Evolutionary conservation across 805 yeast genomes (phyloP).

Genomic region (Lipomyces sp.): DNA sequence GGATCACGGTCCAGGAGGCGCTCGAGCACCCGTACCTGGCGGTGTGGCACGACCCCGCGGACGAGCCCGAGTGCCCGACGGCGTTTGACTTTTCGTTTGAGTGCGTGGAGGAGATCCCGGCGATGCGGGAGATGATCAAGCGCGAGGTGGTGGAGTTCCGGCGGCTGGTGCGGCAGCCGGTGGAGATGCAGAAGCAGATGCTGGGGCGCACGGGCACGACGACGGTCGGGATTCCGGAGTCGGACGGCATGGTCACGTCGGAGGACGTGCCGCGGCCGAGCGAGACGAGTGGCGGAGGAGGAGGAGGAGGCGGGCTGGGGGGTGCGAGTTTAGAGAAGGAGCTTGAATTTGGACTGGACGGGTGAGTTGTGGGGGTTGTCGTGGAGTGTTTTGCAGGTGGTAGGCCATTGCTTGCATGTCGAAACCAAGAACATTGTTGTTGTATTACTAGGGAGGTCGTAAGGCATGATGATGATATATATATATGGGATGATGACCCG

Average conservation of each 20-base stretch:
- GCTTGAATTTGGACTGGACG: constrained; percentile 62
- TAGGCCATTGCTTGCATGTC: too few relatives aligned
- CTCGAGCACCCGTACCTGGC: constrained; percentile 81
- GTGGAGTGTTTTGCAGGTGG: constrained; percentile 17
- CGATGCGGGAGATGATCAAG: constrained; percentile 71
- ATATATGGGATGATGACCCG: too few relatives aligned
- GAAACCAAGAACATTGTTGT: too few relatives aligned
- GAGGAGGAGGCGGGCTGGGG: constrained; percentile 22
- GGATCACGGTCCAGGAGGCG: constrained; percentile 88
- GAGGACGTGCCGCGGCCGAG: constrained; percentile 34
- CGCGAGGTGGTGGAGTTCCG: constrained; percentile 78
- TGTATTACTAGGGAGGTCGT: too few relatives aligned
- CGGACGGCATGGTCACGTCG: constrained; percentile 33
- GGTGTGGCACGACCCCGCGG: constrained; percentile 90
- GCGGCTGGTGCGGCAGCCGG: constrained; percentile 74
- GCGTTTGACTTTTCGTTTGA: constrained; percentile 89
- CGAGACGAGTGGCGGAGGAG: constrained; percentile 25
- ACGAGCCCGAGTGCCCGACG: constrained; percentile 71
- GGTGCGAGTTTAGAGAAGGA: constrained; percentile 55
- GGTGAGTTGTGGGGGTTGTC: constrained; percentile 30
- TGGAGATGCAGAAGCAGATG: constrained; percentile 51
- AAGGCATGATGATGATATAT: too few relatives aligned
- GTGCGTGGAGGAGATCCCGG: constrained; percentile 70
- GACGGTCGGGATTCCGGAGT: constrained; percentile 33
- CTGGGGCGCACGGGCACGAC: constrained; percentile 35